Evolutionary conservation across 2,329 filamentous ascomycete genomes (phyloP).

Genomic region (Penicillium hesseltinei): DNA sequence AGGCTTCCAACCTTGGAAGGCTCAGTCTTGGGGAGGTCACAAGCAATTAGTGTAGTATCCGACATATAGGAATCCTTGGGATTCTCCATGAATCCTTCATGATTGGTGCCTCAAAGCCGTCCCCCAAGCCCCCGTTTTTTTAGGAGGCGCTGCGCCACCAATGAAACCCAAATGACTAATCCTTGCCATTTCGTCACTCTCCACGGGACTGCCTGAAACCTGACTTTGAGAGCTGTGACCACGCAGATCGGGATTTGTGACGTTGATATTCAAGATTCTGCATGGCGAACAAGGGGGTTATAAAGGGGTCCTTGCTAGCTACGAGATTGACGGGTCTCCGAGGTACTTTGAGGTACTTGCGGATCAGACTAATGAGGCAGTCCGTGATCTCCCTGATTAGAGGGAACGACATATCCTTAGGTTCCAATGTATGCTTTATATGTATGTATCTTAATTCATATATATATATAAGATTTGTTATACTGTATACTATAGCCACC

Average conservation of each 20-base stretch:
- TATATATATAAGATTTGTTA: not conserved
- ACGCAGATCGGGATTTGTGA: constrained; percentile 6
- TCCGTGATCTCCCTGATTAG: not conserved
- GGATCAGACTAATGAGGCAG: not conserved
- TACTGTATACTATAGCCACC: not conserved
- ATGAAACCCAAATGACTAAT: constrained; percentile 7
- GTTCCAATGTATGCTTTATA: not conserved
- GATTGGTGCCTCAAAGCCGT: not conserved
- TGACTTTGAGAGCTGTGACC: not conserved
- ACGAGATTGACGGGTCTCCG: not conserved
- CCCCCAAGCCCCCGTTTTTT: not conserved
- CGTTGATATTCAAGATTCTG: constrained; percentile 6
- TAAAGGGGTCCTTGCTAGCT: not conserved
- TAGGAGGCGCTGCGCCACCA: not conserved
- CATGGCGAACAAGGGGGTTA: constrained; percentile 2
- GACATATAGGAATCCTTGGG: not conserved
- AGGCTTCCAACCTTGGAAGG: not conserved
- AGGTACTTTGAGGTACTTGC: not conserved
- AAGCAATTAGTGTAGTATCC: constrained; percentile 2
- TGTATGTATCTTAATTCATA: not conserved
- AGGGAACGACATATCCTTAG: not conserved
- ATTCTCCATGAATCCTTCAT: not conserved
- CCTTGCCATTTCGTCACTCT: constrained; percentile 8
- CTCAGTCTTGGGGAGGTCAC: not conserved
- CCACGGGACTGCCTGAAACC: not conserved